Evolutionary conservation across 805 yeast genomes (phyloP).

Genomic region (Suhomyces tanzawaensis): DNA sequence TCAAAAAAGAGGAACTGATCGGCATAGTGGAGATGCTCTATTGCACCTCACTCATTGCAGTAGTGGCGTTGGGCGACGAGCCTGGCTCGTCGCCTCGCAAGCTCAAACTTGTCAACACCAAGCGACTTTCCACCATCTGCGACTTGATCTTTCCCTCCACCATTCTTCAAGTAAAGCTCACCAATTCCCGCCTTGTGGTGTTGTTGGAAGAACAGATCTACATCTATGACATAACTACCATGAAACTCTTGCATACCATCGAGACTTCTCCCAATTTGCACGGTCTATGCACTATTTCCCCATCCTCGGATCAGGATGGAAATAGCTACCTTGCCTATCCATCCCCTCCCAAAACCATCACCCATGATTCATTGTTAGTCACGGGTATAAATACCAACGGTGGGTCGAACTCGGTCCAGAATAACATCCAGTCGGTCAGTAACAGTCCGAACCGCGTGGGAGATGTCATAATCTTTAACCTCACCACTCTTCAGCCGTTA

Average conservation of each 20-base stretch:
- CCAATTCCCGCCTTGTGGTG: conserved; percentile 32
- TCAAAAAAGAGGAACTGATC: conserved; percentile 48
- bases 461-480: conserved; percentile 76
- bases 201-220: conserved; percentile 44
- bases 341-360: conserved; percentile 62
- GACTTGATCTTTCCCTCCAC: conserved; percentile 44
- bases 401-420: conserved; percentile 37
- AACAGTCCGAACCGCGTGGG: conserved; percentile 53
- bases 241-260: conserved; percentile 43
- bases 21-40: conserved; percentile 87
- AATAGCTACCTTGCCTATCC: conserved; percentile 67
- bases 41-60: conserved; percentile 79
- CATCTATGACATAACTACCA: conserved; percentile 39
- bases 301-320: conserved; percentile 32
- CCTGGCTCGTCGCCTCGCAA: conserved; percentile 76
- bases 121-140: conserved; percentile 50
- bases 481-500: conserved; percentile 67
- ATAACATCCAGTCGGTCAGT: conserved; percentile 40
- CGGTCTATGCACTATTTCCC: conserved; percentile 63
- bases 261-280: conserved; percentile 43
- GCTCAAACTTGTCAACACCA: conserved; percentile 79
- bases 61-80: conserved; percentile 75
- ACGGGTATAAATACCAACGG: conserved; percentile 42
- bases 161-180: conserved; percentile 38
- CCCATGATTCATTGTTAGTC: conserved; percentile 41